phyloP scores from a whole-genome alignment of 257 asterid species.

The Ligustrum vulgare region DNA sequence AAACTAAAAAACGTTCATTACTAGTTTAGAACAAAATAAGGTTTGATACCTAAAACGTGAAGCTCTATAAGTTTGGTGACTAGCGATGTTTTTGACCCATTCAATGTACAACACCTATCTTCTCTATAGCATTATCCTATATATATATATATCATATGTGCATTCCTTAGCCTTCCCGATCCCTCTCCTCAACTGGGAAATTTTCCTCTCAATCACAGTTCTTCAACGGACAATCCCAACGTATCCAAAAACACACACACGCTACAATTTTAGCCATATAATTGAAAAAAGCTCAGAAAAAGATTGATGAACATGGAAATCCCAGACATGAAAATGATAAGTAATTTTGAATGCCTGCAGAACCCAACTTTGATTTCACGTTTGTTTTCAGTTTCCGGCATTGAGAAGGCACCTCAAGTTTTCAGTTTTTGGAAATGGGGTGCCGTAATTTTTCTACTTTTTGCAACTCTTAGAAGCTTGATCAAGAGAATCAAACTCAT shows the following conservation, averaged over 20 bases:
- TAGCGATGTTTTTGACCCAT: not conserved
- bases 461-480: constrained; percentile 66
- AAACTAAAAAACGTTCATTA: not conserved
- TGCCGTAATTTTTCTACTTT: constrained; percentile 66
- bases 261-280: constrained; percentile 26
- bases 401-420: constrained; percentile 29
- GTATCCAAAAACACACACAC: constrained; percentile 11
- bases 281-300: not conserved
- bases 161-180: not conserved
- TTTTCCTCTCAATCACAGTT: not conserved
- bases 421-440: constrained; percentile 84
- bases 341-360: constrained; percentile 67
- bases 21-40: not conserved
- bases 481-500: constrained; percentile 51
- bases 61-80: not conserved
- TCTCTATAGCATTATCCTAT: too few species aligned
- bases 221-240: constrained; percentile 2
- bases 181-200: constrained; percentile 6
- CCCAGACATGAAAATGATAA: constrained; percentile 59
- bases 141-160: too few species aligned
- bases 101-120: too few species aligned
- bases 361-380: constrained; percentile 55
- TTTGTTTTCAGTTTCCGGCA: constrained; percentile 37
- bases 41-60: not conserved
- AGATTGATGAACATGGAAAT: constrained; percentile 49